phyloP scores from a whole-genome alignment of 2,329 filamentous ascomycete species.

The Calonectria henricotiae region DNA sequence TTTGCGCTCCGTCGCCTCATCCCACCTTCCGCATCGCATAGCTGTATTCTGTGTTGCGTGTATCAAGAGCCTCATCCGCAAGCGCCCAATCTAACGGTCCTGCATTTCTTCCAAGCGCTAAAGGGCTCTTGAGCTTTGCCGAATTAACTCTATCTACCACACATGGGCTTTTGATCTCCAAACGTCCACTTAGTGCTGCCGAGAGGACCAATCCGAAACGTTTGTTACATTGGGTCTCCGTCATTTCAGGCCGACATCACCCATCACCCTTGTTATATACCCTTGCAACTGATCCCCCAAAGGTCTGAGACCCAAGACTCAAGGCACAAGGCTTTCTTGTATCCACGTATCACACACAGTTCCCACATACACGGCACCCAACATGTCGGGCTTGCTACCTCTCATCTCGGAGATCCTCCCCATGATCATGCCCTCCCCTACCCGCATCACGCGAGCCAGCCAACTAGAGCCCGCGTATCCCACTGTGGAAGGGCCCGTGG shows the following conservation, averaged over 20 bases:
- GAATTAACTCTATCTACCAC: conserved; percentile 17
- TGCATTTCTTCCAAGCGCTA: conserved; percentile 18
- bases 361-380: conserved; percentile 22
- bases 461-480: conserved; percentile 62
- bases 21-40: not conserved
- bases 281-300: conserved; percentile 15
- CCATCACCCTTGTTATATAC: conserved; percentile 23
- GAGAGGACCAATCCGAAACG: conserved; percentile 8
- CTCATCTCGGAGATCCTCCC: conserved; percentile 73
- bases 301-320: too few relatives aligned
- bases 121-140: conserved; percentile 6
- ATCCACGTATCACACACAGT: conserved; percentile 5
- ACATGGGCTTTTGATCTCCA: conserved; percentile 13
- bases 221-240: conserved; percentile 13
- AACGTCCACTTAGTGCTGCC: conserved; percentile 15
- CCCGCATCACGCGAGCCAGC: conserved; percentile 70
- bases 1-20: not conserved
- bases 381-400: conserved; percentile 70
- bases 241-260: conserved; percentile 11
- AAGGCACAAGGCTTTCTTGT: not conserved
- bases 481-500: conserved; percentile 55
- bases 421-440: conserved; percentile 72
- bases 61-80: conserved; percentile 27
- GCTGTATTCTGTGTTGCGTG: not conserved
- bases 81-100: conserved; percentile 22